Evolutionary conservation across 345 rosid genomes (phyloP).

Genomic region (Salix dunnii): DNA sequence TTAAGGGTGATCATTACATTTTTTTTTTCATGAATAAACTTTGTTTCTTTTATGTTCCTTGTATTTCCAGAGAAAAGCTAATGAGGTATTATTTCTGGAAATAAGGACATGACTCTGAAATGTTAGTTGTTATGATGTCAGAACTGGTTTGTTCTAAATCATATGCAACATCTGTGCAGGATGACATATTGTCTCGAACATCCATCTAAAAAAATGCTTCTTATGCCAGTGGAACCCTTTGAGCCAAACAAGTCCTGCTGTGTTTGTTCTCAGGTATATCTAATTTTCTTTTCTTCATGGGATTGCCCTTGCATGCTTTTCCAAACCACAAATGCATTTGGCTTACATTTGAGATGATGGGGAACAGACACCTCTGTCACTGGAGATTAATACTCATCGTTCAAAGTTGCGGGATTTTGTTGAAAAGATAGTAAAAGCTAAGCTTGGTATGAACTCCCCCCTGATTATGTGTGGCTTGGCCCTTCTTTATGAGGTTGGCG

Average conservation of each 20-base stretch:
- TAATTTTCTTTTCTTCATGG: conserved; percentile 7
- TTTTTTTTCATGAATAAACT: background rate
- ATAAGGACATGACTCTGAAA: background rate
- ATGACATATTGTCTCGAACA: conserved; percentile 96
- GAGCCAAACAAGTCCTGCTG: conserved; percentile 89
- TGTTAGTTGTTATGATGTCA: background rate
- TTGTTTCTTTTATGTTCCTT: background rate
- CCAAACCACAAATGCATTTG: conserved; percentile 5
- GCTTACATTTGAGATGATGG: conserved; percentile 20
- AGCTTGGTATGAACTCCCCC: conserved; percentile 93
- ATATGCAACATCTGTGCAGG: conserved; percentile 38
- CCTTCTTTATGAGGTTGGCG: conserved; percentile 95
- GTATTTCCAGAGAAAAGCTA: background rate
- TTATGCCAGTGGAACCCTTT: conserved; percentile 93
- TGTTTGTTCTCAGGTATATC: conserved; percentile 88
- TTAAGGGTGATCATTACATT: background rate
- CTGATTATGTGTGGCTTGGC: conserved; percentile 71
- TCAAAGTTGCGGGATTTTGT: conserved; percentile 88
- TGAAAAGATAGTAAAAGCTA: conserved; percentile 87
- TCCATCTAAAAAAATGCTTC: conserved; percentile 78
- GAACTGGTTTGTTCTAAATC: conserved; percentile 1
- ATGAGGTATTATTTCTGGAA: background rate
- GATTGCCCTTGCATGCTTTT: conserved; percentile 7
- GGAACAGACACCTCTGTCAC: conserved; percentile 70
- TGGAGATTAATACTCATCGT: conserved; percentile 72